These are phyloP conservation scores for Fistulinella cinereoalba DNA, from an alignment of 1,284 basidiomycete species.

Conservation along the genomic window DNA sequence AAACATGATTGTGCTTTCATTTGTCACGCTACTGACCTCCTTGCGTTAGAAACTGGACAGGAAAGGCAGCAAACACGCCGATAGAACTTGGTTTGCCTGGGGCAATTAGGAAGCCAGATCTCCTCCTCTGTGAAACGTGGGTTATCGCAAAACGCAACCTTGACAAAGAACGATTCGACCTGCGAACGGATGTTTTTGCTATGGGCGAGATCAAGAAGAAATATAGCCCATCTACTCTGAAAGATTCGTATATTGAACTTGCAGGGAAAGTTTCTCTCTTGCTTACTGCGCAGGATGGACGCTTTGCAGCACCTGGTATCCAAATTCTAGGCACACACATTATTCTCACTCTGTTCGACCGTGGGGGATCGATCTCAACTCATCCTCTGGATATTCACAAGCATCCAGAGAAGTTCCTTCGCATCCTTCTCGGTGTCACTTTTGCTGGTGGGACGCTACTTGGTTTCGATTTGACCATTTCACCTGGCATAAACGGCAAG, in stretches of 20 bases:
- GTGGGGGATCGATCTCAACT: constrained; percentile 1
- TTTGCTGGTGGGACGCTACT: not conserved
- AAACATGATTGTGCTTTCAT: not conserved
- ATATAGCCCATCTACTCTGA: not conserved
- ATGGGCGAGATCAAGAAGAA: constrained; percentile 2
- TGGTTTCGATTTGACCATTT: not conserved
- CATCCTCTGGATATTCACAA: not conserved
- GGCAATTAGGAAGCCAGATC: not conserved
- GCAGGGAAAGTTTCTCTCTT: not conserved
- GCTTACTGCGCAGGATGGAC: constrained; percentile 1
- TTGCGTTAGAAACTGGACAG: not conserved
- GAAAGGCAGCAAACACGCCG: not conserved
- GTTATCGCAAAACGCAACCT: not conserved
- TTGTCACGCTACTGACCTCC: not conserved
- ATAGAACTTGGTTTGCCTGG: not conserved
- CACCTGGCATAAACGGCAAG: not conserved
- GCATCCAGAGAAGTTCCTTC: not conserved
- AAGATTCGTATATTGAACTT: constrained; percentile 1
- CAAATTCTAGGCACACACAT: not conserved
- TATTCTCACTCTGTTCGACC: constrained; percentile 1
- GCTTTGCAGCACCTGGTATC: not conserved
- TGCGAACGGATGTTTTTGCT: not conserved
- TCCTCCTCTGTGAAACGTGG: not conserved
- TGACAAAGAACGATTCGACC: not conserved
- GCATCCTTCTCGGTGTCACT: constrained; percentile 1